These are phyloP conservation scores for Fusarium sp. DNA, from an alignment of 2,329 filamentous ascomycete species.

Conservation along the genomic window DNA sequence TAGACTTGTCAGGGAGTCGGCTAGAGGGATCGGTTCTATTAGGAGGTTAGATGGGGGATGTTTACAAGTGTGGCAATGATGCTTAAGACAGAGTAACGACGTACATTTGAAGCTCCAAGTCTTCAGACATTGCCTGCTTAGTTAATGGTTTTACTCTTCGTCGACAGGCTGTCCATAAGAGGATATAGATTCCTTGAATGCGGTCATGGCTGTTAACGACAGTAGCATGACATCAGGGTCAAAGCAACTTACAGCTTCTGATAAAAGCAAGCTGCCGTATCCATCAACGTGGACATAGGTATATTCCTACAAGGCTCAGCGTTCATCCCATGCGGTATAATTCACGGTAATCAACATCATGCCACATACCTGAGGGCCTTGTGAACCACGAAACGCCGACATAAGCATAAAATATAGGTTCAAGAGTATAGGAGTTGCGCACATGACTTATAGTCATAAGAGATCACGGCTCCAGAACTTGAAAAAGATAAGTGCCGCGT, in stretches of 20 bases:
- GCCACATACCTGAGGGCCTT: too few relatives aligned
- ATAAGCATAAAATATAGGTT: too few relatives aligned
- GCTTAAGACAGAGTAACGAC: neutral
- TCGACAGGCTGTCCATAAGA: neutral
- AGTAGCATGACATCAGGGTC: neutral
- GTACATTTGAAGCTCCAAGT: neutral
- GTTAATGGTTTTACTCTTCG: neutral
- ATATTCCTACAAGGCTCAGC: too few relatives aligned
- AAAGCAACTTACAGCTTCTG: neutral
- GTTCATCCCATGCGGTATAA: too few relatives aligned
- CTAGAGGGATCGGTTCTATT: neutral
- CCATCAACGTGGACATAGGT: neutral
- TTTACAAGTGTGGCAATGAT: neutral
- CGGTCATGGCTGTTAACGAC: neutral
- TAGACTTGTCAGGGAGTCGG: neutral
- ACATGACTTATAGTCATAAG: too few relatives aligned
- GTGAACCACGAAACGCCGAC: too few relatives aligned
- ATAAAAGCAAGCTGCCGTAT: neutral
- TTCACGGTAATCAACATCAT: too few relatives aligned
- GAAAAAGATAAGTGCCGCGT: too few relatives aligned
- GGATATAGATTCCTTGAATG: neutral
- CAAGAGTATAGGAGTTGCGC: too few relatives aligned
- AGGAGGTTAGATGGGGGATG: neutral
- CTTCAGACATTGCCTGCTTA: neutral
- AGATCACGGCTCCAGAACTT: too few relatives aligned